phyloP scores from a whole-genome alignment of 148 eudicot genomes.

The Arbutus unedo region DNA sequence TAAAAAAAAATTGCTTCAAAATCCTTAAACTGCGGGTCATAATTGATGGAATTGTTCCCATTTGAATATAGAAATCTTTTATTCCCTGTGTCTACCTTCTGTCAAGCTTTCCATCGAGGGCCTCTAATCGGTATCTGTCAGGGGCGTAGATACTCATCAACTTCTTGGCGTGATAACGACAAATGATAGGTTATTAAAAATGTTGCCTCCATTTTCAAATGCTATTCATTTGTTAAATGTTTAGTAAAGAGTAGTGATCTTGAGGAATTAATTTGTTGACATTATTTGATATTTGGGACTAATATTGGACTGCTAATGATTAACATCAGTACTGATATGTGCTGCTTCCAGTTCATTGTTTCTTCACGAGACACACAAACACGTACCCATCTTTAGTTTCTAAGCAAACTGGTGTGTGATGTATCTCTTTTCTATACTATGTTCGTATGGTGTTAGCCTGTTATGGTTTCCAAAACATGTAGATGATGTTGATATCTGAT shows the following conservation, averaged over 20 bases:
- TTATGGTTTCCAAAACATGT: background rate
- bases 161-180: background rate
- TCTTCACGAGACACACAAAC: background rate
- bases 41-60: background rate
- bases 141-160: background rate
- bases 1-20: background rate
- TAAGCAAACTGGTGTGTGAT: background rate
- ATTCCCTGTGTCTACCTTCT: background rate
- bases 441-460: background rate
- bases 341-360: background rate
- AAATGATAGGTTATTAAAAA: background rate
- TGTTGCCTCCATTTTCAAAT: background rate
- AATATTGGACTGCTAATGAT: background rate
- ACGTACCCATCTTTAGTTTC: background rate
- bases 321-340: background rate
- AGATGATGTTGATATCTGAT: slow-evolving; percentile 17
- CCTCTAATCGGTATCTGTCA: background rate
- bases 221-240: background rate
- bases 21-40: background rate
- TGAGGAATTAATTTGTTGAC: background rate
- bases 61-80: background rate
- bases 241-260: background rate
- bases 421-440: background rate
- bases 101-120: background rate
- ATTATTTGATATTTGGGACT: no score